Base-by-base conservation (phyloP, 441 rosid species). In the Sinapis alba region DNA sequence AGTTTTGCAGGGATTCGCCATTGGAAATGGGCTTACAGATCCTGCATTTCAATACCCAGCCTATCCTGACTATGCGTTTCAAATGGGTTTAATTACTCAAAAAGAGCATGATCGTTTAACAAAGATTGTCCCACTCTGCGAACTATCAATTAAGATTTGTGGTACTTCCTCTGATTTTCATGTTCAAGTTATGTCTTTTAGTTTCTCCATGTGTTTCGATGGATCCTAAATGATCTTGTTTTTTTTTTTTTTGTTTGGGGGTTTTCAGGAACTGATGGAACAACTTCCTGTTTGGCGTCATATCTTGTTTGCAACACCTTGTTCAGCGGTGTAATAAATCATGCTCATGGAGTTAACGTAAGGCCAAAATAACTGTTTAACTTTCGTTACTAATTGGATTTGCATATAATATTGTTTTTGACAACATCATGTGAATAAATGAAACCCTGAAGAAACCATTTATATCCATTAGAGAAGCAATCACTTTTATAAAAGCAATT, bases 11-110 rank as follows among this genome's bases (percentile, higher is more conserved):
- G 99, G 99, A 68, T 88, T 95, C 75, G 98, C 99, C 56, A 95
- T 95, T 76, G 99, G 99, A 66, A 95, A 93, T 74, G 99, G 99
- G 69, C 92, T 93, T 51, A 95, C 99, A 30, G 88, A 95, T 78
- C 99, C 97, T 73, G 89, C 88, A 71, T 62, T 90, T 76, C 99
- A 95, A 75, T 95, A 93, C 74, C 87, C 90, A 82, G 97, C 99
- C 53, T 95, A 95, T 80, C 83, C 97, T 24, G 99, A 95, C 83
- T 95, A 80, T 77, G 99, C 98, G 45, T 81, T 95, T 80, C 85
- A 91, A 56, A 89, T 86, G 93, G 96, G 95, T 20, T 63, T 95
- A 65, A 91, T 95, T 60, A 76, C 82, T 45, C 62, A 91, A 76
- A 2, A 84, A 58, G 82, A 89, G 51, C 78, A 91, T 80, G 84